Base-by-base conservation (phyloP, 2,329 filamentous ascomycete genomes). In the Kalaharituber pfeilii region DNA sequence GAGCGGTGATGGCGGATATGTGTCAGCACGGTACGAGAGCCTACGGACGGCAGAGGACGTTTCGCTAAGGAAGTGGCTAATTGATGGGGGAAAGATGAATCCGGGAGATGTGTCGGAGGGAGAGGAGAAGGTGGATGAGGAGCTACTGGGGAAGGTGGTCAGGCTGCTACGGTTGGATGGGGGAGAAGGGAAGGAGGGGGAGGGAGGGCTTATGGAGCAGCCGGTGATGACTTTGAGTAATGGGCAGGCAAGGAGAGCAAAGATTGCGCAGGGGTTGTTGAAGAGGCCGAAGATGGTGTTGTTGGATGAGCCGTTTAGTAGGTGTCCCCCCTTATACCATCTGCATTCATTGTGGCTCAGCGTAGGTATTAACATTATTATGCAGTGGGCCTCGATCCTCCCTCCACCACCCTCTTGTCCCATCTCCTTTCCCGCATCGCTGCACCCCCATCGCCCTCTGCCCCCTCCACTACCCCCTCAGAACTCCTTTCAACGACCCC, bases 381-480 rank as follows among this genome's bases (percentile, higher is more conserved):
- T n/a, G n/a, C n/a, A n/a, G n/a, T 95, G 84, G 89, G 91, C 0
- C 73, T 98, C 15, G 91, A 96, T 67, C 91, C 89, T 13, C 81
- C 81, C 5, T 93, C 87, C 0, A 77, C 85, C 11, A 73, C 76
- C 11, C 76, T 77, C 1, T 70, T 96, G 61, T 89, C 84, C 39
- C 73, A 75, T 0, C 72, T 96, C 49, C 49, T 64, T 5, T n/a
- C n/a, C n/a, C n/a, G n/a, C n/a, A n/a, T n/a, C n/a, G n/a, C n/a
- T n/a, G n/a, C n/a, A n/a, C n/a, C n/a, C n/a, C n/a, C n/a, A n/a
- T n/a, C n/a, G n/a, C n/a, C n/a, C n/a, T n/a, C n/a, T n/a, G n/a
- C n/a, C n/a, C n/a, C n/a, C n/a, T n/a, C n/a, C n/a, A n/a, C n/a
- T n/a, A n/a, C n/a, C n/a, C n/a, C n/a, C n/a, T n/a, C n/a, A n/a